phyloP scores from a whole-genome alignment of 148 eudicot species.

The Amaranthus palmeri region DNA sequence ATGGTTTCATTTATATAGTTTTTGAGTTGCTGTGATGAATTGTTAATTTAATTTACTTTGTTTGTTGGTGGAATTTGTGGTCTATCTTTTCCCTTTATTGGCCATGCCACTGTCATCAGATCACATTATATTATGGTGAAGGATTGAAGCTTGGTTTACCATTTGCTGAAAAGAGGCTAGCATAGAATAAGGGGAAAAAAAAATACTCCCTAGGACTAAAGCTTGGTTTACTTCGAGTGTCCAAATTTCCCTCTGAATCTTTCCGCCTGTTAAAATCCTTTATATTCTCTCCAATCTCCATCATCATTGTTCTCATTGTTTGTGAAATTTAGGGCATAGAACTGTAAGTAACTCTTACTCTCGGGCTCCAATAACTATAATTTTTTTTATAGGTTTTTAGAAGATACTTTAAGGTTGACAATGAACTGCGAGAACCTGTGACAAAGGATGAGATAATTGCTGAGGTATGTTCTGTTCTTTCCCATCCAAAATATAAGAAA shows the following conservation, averaged over 20 bases:
- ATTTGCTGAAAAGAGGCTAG: background rate
- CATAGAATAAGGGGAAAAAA: background rate
- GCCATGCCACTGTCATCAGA: no score
- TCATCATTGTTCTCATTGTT: background rate
- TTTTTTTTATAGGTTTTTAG: constrained; percentile 46
- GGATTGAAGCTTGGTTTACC: no score
- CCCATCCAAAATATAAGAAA: background rate
- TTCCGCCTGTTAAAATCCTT: background rate
- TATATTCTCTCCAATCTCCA: no score
- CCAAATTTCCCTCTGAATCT: background rate
- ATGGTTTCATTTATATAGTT: no score
- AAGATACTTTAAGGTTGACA: constrained; percentile 60
- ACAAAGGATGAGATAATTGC: constrained; percentile 73
- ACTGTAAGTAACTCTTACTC: background rate
- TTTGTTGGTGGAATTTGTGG: no score
- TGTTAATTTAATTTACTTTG: no score
- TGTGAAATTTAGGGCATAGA: background rate
- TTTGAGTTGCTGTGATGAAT: no score
- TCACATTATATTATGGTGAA: no score
- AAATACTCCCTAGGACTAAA: background rate
- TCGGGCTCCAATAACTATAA: background rate
- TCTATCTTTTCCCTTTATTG: no score
- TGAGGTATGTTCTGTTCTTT: constrained; percentile 47
- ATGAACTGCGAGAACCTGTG: constrained; percentile 77
- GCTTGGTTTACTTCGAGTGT: background rate